These are phyloP conservation scores for Phytophthora pinifolia DNA, from an alignment of 352 stramenopile genomes.

Conservation along the genomic window DNA sequence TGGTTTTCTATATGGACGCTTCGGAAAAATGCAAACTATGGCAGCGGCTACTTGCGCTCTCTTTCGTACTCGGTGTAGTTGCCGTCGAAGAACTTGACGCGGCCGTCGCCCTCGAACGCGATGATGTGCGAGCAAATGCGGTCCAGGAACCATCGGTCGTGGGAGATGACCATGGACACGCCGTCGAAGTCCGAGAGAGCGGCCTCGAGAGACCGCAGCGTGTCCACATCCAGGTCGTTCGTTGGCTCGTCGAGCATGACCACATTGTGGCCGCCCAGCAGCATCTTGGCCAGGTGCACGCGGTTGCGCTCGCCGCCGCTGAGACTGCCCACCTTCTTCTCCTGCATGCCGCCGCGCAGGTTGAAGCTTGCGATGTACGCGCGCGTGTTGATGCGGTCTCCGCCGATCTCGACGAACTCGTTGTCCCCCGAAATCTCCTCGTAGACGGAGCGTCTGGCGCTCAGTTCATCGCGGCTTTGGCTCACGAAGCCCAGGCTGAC, in stretches of 20 bases:
- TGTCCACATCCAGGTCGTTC: slow-evolving; percentile 88
- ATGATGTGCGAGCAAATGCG: slow-evolving; percentile 89
- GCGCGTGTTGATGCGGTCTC: slow-evolving; percentile 80
- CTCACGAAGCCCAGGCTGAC: slow-evolving; percentile 80
- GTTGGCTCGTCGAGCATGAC: slow-evolving; percentile 90
- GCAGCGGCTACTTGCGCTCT: slow-evolving; percentile 43
- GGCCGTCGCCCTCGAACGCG: slow-evolving; percentile 73
- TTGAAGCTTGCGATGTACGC: slow-evolving; percentile 89
- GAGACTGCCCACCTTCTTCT: slow-evolving; percentile 77
- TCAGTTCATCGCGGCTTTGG: slow-evolving; percentile 75
- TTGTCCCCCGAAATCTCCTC: slow-evolving; percentile 88
- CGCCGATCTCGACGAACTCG: slow-evolving; percentile 76
- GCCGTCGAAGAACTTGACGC: slow-evolving; percentile 81
- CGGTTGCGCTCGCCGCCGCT: slow-evolving; percentile 86
- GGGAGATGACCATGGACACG: slow-evolving; percentile 94
- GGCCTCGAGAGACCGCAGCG: slow-evolving; percentile 83
- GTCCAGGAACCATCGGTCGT: slow-evolving; percentile 97
- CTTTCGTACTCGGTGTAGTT: slow-evolving; percentile 89
- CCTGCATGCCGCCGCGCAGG: slow-evolving; percentile 78
- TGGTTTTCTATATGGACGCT: too few species aligned
- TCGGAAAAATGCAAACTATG: slow-evolving; percentile 1
- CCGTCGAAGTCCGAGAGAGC: slow-evolving; percentile 89
- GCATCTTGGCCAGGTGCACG: slow-evolving; percentile 86
- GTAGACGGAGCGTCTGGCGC: slow-evolving; percentile 67
- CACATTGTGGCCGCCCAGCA: slow-evolving; percentile 81